Base-by-base conservation (phyloP, 306 rosid species). In the Rosa persica region DNA sequence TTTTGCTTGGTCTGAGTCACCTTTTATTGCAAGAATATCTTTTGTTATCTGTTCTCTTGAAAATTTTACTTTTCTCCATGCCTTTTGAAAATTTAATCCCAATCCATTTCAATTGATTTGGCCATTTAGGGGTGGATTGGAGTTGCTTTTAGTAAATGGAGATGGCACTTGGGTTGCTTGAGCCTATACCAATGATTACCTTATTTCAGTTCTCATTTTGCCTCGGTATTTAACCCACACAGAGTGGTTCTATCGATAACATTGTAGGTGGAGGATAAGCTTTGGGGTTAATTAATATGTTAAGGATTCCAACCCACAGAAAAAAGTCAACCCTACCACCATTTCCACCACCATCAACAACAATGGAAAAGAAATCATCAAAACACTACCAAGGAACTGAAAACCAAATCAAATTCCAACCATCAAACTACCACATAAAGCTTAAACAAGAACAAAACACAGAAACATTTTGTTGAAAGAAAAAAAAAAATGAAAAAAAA, bases 201-300 rank as follows among this genome's bases (percentile, higher is more conserved):
- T 65, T n/a, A 38, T 66, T 38, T 65, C n/a, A 5, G 46, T 65
- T 65, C 44, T 39, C 44, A 16, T 17, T 36, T 30, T 34, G 43
- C 11, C 43, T 30, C n/a, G 0, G 22, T 64, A 3, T 64, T 52
- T 16, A 64, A 64, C 12, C 15, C 68, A 64, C 20, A 6, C 25
- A 70, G 46, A 83, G 80, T 83, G 82, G 78, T 78, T 76, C 49
- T 4, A 36, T 73, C 86, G 72, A 82, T 76, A 74, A 38, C 67
- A 58, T 75, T 72, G 47, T 78, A 72, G 84, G 83, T 82, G 92
- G 88, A 83, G 78, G 83, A 81, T 82, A 83, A 70, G 55, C 71
- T 60, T 13, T 70, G 42, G 55, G 55, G 42, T 30, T 68, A 27
- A 64, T n/a, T 38, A 58, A 68, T 81, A 85, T 83, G 79, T 84